These are phyloP conservation scores for Solanum rostratum DNA, from an alignment of 257 asterid genomes.

Conservation along the genomic window DNA sequence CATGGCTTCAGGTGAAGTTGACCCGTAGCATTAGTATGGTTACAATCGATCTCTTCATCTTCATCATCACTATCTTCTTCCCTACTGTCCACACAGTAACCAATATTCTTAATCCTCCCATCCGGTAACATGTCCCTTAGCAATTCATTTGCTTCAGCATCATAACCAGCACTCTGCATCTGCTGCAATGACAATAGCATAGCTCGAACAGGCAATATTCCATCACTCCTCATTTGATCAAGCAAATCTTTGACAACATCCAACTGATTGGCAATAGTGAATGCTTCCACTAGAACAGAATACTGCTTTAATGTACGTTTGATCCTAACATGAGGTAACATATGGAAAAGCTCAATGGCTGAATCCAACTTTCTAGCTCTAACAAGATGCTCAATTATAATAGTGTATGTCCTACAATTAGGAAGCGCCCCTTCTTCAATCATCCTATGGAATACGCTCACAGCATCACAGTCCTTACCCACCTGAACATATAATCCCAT, in stretches of 20 bases:
- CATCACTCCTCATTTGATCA: slow-evolving; percentile 73
- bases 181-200: slow-evolving; percentile 49
- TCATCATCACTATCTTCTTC: slow-evolving; percentile 47
- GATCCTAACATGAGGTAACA: slow-evolving; percentile 65
- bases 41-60: slow-evolving; percentile 23
- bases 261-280: slow-evolving; percentile 23
- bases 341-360: slow-evolving; percentile 50
- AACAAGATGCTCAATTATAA: slow-evolving; percentile 70
- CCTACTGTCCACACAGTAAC: slow-evolving; percentile 25
- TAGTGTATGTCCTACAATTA: slow-evolving; percentile 68
- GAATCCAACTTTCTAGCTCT: slow-evolving; percentile 37
- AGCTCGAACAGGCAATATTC: slow-evolving; percentile 76
- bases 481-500: slow-evolving; percentile 58
- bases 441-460: slow-evolving; percentile 41
- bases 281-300: slow-evolving; percentile 53
- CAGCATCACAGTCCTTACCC: slow-evolving; percentile 58
- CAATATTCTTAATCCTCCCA: slow-evolving; percentile 47
- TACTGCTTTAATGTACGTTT: slow-evolving; percentile 70
- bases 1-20: slow-evolving; percentile 66
- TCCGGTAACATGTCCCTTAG: slow-evolving; percentile 63
- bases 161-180: slow-evolving; percentile 62
- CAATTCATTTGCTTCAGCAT: slow-evolving; percentile 40
- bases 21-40: slow-evolving; percentile 12
- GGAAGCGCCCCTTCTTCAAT: slow-evolving; percentile 86
- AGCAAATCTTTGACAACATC: slow-evolving; percentile 53